Evolutionary conservation across 306 rosid genomes (phyloP), one percentile per base, ranked within the genome.

Genomic region (Medicago lupulina): DNA sequence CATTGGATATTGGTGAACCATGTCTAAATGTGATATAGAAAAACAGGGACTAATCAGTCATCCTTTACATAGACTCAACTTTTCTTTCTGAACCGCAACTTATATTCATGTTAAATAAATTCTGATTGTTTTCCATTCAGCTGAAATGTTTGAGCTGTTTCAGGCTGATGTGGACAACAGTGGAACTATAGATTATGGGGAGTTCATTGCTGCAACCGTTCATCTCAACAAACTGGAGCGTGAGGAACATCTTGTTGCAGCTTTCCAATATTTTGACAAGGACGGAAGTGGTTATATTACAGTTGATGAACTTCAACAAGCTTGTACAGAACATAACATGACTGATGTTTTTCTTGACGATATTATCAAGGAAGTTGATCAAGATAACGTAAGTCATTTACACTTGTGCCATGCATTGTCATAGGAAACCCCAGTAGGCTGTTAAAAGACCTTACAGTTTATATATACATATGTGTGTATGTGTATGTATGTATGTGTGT

Each of bases 81-180:
- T 54, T 41, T 44, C 61, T 71, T 67, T 51, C 49, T 71, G 16
- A 53, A 39, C 28, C 2, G 23, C 70, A 34, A 8, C 66, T 9
- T 68, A 51, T 46, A 61, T 78, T 70, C 62, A 50, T 81, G 73
- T 73, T 14, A 74, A 69, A 62, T 63, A 63, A 50, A 60, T 39
- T 53, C 54, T 63, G 28, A 55, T 74, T 16, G 28, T 80, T 66
- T 75, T 70, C 41, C 50, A 17, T 76, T 28, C 44, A 41, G 58
- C 91, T 82, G 31, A 89, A 79, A 79, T 74, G 74, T 51, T 80
- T 73, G 80, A 39, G 64, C 82, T 77, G 39, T 87, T 78, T 74
- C 91, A 93, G 98, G 98, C 98, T 84, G 98, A 93, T 80, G 93
- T 93, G 75, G 98, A 93, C 85, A 93, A 89, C 73, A 93, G 96